A percentile compares a stretch with the other conserved stretches of the same genome.
Conservation (phyloP, 345 rosid species). For the Eucalyptus paniculata region DNA sequence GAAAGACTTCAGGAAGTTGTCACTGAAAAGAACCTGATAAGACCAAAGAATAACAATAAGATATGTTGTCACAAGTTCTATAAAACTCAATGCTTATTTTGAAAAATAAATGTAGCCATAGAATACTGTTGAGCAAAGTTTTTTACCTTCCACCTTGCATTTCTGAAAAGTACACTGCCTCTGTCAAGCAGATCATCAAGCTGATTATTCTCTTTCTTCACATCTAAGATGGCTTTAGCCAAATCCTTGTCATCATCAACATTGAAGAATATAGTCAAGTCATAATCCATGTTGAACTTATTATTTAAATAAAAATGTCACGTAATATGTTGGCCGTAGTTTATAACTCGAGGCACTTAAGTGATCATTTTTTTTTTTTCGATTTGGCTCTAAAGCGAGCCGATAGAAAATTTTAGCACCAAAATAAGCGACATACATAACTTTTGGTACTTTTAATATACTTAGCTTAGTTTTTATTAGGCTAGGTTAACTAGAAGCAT, state of each 20-base stretch:
- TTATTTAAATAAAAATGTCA: too few species aligned
- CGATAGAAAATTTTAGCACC: too few species aligned
- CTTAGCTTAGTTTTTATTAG: too few species aligned
- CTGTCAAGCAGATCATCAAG: slow-evolving; percentile 21
- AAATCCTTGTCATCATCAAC: slow-evolving; percentile 23
- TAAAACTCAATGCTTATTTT: background rate
- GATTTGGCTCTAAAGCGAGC: rapidly evolving
- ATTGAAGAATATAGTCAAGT: background rate
- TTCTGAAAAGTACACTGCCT: slow-evolving; percentile 13
- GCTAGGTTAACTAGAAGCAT: too few species aligned
- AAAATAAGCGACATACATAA: too few species aligned
- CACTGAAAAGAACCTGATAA: slow-evolving; percentile 41
- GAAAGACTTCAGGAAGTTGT: slow-evolving; percentile 30
- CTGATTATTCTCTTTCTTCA: slow-evolving; percentile 21
- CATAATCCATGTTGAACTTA: too few species aligned
- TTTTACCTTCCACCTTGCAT: slow-evolving; percentile 34
- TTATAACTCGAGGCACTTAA: too few species aligned
- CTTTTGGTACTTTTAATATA: too few species aligned
- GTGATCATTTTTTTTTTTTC: too few species aligned
- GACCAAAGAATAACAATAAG: background rate
- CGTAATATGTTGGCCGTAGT: too few species aligned
- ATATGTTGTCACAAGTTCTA: background rate
- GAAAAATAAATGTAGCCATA: background rate
- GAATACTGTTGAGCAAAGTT: background rate
- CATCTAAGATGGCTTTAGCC: slow-evolving; percentile 13